Conservation (phyloP, 2,329 filamentous ascomycete species). For the Tetracladium maxilliforme region DNA sequence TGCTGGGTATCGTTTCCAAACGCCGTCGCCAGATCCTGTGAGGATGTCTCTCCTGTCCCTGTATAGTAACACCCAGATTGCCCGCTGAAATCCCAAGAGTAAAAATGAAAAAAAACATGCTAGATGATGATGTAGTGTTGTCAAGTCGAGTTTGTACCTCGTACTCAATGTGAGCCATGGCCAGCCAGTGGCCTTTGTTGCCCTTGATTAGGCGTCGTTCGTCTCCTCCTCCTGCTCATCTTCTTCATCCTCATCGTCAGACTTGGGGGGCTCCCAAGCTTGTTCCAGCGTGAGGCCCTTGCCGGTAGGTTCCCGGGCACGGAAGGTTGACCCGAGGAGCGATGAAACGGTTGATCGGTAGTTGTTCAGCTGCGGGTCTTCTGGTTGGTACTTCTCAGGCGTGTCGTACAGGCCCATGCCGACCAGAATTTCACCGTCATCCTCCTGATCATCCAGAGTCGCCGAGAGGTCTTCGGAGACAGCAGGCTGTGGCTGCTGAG, state of each 20-base stretch:
- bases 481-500: slow-evolving; percentile 29
- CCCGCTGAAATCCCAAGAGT: no score
- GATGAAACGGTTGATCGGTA: slow-evolving; percentile 38
- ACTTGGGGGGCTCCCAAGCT: slow-evolving; percentile 55
- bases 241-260: slow-evolving; percentile 34
- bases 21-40: no score
- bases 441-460: slow-evolving; percentile 35
- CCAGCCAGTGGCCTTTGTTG: no score
- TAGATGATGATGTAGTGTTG: no score
- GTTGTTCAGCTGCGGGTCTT: slow-evolving; percentile 35
- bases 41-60: no score
- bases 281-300: slow-evolving; percentile 73
- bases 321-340: slow-evolving; percentile 34
- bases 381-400: slow-evolving; percentile 31
- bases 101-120: no score
- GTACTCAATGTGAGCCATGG: no score
- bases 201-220: no score
- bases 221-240: slow-evolving; percentile 17
- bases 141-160: no score
- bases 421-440: slow-evolving; percentile 57
- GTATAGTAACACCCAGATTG: no score
- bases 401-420: slow-evolving; percentile 72
- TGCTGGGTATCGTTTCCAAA: no score
- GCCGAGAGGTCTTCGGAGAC: slow-evolving; percentile 32
- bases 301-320: slow-evolving; percentile 33